Evolutionary conservation across 176 grass and related monocot species (phyloP), one percentile per base, ranked within the genome.

Genomic region (Puccinellia tenuiflora): DNA sequence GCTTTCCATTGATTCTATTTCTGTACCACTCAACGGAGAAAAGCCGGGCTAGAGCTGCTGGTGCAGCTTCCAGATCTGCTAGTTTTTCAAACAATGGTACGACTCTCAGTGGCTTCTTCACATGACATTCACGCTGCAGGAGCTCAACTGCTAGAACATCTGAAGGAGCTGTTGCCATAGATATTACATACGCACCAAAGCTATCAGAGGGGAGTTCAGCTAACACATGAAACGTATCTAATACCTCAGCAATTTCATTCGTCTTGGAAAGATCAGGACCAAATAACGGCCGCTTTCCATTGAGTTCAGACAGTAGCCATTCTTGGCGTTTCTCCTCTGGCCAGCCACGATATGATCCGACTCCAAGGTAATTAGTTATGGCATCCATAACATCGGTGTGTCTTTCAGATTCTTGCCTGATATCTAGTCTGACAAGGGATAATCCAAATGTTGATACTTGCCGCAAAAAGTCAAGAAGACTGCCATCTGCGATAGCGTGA

Each of bases 141-240:
- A 94, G 82, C 81, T 97, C 95, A 29, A 97, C 95, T 40, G 95
- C 95, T 67, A 97, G 82, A 88, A 97, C 95, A 93, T 97, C 95
- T 39, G 95, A 97, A 56, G 95, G 78, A 56, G 95, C 82, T 34
- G 92, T 97, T 54, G 95, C 95, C 95, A 97, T 97, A 39, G 95
- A 97, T 46, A 97, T 97, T 25, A 97, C 93, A 76, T 97, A 97
- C 42, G 95, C 95, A 34, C 95, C 95, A 84, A 97, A 97, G 56
- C 88, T 97, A 78, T 97, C 95, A 48, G 90, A 85, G 5, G 95
- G 95, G 57, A 94, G 90, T 83, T 97, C 95, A 76, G 95, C 81
- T 85, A 97, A 67, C n/a, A 97, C 95, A 64, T 97, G 86, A 20
- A 97, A 83, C 14, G 92, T 94, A 71, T 91, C 95, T 75, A 94